Evolutionary conservation across 768 basidiomycete species (phyloP), one percentile per base, ranked within the genome.

Genomic region (Podaxis sp.): DNA sequence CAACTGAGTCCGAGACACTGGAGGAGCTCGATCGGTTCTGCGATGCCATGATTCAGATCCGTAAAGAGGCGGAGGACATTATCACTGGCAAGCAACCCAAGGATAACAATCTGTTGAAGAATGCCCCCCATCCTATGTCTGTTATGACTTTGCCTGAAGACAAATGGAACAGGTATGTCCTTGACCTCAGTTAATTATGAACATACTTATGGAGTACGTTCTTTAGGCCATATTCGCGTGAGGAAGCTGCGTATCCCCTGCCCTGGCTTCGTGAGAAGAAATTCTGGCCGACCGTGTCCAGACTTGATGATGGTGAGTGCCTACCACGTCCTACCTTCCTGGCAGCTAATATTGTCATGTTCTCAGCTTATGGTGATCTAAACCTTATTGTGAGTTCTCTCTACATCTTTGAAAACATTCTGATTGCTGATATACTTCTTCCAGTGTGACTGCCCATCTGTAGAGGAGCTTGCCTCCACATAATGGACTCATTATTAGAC

Each of bases 21-120:
- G 91, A 95, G 64, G 96, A 98, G 74, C 85, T 99, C 57, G 94
- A 99, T 70, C 85, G 89, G 87, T 99, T 99, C 81, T 97, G 96
- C 76, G 94, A 99, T 67, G 96, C 97, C 22, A 97, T 99, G 94
- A 96, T 99, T 66, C 86, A 90, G 66, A 99, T 99, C 67, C 91
- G 96, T 55, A 79, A 86, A 68, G 97, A 99, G 75, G 95, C 87
- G 0, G 88, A 96, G 60, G 93, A 96, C 53, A 84, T 99, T 68
- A 84, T 91, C 49, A 77, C 82, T 17, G 97, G 96, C 53, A 89
- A 88, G 70, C 95, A 96, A 73, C 92, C 95, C 2, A 89, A 83
- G 72, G 93, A 92, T 66, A 93, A 94, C 78, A 99, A 99, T 72
- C 74, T 96, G 17, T 80, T 99, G 65, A 93, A 88, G 74, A 96